A percentile compares a stretch with the other conserved stretches of the same genome.
These are phyloP conservation scores for Neoboletus brunneissimus DNA, from an alignment of 768 basidiomycete species.

Conservation along the genomic window DNA sequence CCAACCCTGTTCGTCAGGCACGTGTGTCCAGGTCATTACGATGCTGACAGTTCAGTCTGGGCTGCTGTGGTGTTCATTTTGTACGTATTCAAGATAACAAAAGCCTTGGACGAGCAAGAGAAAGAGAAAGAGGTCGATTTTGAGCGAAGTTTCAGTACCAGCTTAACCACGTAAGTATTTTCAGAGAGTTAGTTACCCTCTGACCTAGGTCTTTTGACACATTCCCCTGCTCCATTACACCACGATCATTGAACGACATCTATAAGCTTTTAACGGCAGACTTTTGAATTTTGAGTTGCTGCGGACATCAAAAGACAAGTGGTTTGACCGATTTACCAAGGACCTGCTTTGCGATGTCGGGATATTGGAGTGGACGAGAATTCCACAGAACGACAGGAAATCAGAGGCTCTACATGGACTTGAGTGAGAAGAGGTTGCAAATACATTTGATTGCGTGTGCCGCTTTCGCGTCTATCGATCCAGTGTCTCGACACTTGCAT, in stretches of 20 bases:
- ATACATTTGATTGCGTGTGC: conserved; percentile 3
- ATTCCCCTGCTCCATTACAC: conserved; percentile 15
- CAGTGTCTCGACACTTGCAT: conserved; percentile 8
- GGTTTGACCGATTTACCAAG: neutral
- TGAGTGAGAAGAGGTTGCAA: too few species aligned
- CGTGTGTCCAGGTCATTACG: conserved; percentile 32
- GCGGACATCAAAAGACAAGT: neutral
- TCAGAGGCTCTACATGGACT: neutral
- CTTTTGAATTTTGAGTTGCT: neutral
- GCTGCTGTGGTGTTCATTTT: conserved; percentile 27
- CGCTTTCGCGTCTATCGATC: conserved; percentile 13
- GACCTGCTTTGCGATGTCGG: neutral
- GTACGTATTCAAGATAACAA: conserved; percentile 24
- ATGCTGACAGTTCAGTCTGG: conserved; percentile 34
- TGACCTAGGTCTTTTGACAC: neutral
- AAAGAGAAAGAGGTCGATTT: conserved; percentile 27
- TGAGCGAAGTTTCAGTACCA: conserved; percentile 11
- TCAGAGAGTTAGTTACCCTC: too few species aligned
- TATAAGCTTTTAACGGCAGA: neutral
- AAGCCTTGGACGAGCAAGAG: conserved; percentile 24
- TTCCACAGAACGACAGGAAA: too few species aligned
- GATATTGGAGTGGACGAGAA: too few species aligned
- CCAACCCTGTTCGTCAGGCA: conserved; percentile 14
- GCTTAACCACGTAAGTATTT: conserved; percentile 11
- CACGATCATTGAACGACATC: neutral